Evolutionary conservation across 345 rosid genomes (phyloP), one percentile per base, ranked within the genome.

Genomic region (Linum lewisii): DNA sequence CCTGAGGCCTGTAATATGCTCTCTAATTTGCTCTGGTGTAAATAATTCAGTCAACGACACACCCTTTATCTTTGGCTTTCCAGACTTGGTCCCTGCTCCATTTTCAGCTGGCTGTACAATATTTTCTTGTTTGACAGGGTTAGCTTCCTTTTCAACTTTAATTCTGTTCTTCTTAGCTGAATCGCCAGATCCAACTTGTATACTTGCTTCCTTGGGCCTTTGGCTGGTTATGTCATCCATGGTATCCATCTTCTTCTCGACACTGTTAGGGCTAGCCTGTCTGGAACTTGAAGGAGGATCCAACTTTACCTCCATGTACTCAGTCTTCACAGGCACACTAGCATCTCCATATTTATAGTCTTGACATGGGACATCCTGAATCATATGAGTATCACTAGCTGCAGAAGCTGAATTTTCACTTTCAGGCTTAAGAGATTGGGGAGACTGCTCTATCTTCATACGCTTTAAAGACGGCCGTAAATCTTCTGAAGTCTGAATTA

Each of bases 11-110:
- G n/a, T 65, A 51, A 94, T 94, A 78, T 94, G 99, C 76, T 80
- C 90, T 63, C 84, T 83, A 44, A 94, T 90, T 84, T 94, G 97
- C 70, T 94, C 97, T 6, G 99, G 99, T 47, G 99, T 90, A 72
- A 94, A 94, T 63, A 94, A 73, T 70, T 94, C 99, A 34, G 86
- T 94, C 79, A 90, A 67, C 54, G 99, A 94, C 32, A 94, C 97
- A 54, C 97, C 99, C 67, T 90, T 87, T 71, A 94, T 85, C 68
- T 82, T 90, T 62, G 99, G 95, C 79, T 94, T 94, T 66, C 88
- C 96, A 63, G 97, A 84, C 80, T 82, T 87, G 19, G 86, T 75
- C 58, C 74, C 81, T 56, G 62, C 60, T 20, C 69, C 72, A 69
- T 18, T 76, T 60, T 84, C 90, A 63, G 68, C 57, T 69, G 79